A percentile compares a stretch with the other conserved stretches of the same genome.
phyloP scores from a whole-genome alignment of 164 flowering plant genomes.

The Sextonia rubra region DNA sequence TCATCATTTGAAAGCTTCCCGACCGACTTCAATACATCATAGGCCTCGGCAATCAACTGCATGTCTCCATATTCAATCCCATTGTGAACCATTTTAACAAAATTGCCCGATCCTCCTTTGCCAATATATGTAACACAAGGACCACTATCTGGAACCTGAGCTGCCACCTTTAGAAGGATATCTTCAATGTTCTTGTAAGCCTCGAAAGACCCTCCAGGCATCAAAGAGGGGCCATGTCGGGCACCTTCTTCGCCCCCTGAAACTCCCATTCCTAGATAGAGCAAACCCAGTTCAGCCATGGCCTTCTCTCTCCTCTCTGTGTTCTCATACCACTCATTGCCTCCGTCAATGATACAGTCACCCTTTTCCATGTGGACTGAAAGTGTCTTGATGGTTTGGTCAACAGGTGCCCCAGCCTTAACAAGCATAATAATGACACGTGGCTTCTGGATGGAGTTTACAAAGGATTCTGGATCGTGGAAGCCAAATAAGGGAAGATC shows the following conservation, averaged over 20 bases:
- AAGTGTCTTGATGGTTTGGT: conserved; percentile 62
- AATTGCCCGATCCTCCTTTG: conserved; percentile 74
- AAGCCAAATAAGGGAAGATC: conserved; percentile 50
- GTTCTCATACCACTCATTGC: conserved; percentile 77
- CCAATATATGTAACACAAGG: conserved; percentile 78
- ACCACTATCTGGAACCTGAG: conserved; percentile 70
- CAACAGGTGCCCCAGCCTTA: conserved; percentile 79
- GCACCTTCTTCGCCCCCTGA: conserved; percentile 90
- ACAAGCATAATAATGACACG: conserved; percentile 66
- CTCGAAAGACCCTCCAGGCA: conserved; percentile 75
- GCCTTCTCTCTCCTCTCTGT: conserved; percentile 67
- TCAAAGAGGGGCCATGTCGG: conserved; percentile 65
- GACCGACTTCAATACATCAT: conserved; percentile 61
- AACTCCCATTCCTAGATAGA: conserved; percentile 80
- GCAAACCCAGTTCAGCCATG: conserved; percentile 48
- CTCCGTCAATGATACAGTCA: conserved; percentile 73
- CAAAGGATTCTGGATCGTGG: conserved; percentile 59
- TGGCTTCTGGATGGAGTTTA: conserved; percentile 56
- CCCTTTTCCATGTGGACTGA: conserved; percentile 58
- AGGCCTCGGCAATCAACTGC: conserved; percentile 74
- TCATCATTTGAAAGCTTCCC: conserved; percentile 65
- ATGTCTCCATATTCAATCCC: conserved; percentile 83
- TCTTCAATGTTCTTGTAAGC: conserved; percentile 64
- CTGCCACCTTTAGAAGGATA: conserved; percentile 65
- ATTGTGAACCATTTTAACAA: conserved; percentile 76